Percentiles rank a stretch among this genome's conserved stretches.
Conservation (phyloP, 2,329 filamentous ascomycete genomes). For the Sarocladium strictum region DNA sequence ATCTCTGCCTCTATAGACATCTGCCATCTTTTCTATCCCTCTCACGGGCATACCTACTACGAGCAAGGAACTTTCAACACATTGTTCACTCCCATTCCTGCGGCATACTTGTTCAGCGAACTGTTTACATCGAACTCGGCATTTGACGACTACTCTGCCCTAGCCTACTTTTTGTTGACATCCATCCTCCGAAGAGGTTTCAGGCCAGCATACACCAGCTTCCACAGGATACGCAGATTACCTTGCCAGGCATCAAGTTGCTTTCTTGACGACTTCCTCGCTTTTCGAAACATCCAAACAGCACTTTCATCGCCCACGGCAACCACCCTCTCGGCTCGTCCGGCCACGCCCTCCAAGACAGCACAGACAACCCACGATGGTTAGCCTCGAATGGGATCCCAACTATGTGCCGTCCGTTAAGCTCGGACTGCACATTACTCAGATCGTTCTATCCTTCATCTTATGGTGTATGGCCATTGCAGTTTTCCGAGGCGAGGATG, state of each 20-base stretch:
- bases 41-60: neutral
- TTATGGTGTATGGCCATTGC: conserved; percentile 55
- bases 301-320: neutral
- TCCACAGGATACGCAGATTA: neutral
- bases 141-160: neutral
- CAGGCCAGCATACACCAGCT: neutral
- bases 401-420: conserved; percentile 51
- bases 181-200: neutral
- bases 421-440: conserved; percentile 49
- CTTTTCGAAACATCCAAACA: neutral
- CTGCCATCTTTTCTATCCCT: neutral
- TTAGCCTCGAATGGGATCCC: conserved; percentile 46
- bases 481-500: conserved; percentile 44
- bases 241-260: neutral
- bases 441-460: conserved; percentile 49
- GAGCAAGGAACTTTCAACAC: too few relatives aligned
- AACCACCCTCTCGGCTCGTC: neutral
- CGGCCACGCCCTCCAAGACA: neutral
- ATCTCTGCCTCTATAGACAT: neutral
- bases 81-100: neutral
- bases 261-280: neutral
- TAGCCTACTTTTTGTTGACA: conserved; percentile 2
- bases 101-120: neutral
- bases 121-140: neutral
- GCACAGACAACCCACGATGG: conserved; percentile 27